These are phyloP conservation scores for Taiwanofungus camphoratus DNA, from an alignment of 1,284 basidiomycete species.

Conservation along the genomic window DNA sequence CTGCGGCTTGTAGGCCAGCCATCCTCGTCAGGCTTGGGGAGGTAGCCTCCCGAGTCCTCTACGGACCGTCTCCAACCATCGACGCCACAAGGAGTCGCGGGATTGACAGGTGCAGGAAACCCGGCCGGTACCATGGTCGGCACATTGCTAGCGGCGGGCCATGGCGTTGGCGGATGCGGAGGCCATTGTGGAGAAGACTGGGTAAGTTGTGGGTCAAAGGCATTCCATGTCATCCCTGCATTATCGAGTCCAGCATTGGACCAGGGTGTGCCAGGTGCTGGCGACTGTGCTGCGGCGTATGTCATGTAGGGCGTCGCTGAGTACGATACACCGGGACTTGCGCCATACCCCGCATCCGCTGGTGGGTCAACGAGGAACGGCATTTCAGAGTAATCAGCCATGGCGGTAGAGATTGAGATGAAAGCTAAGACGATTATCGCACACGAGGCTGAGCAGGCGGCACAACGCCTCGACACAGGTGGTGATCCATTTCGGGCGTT, in stretches of 20 bases:
- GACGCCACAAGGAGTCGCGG: background rate
- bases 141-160: background rate
- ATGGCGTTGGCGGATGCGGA: background rate
- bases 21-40: background rate
- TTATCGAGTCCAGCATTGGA: background rate
- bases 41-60: background rate
- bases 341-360: background rate
- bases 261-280: slow-evolving; percentile 1
- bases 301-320: slow-evolving; percentile 2
- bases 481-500: too few relatives aligned
- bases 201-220: background rate
- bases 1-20: background rate
- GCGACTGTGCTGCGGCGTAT: slow-evolving; percentile 3
- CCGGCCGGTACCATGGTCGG: background rate
- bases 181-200: background rate
- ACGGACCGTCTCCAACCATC: background rate
- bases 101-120: background rate
- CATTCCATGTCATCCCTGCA: background rate
- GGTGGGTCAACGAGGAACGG: slow-evolving; percentile 7
- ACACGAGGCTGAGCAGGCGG: slow-evolving; percentile 8
- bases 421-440: slow-evolving; percentile 5
- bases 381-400: slow-evolving; percentile 11
- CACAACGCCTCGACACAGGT: too few relatives aligned
- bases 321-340: background rate
- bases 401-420: background rate